A percentile compares a stretch with the other conserved stretches of the same genome.
Evolutionary conservation across 768 basidiomycete species (phyloP).

Genomic region (Lactarius sanguifluus): DNA sequence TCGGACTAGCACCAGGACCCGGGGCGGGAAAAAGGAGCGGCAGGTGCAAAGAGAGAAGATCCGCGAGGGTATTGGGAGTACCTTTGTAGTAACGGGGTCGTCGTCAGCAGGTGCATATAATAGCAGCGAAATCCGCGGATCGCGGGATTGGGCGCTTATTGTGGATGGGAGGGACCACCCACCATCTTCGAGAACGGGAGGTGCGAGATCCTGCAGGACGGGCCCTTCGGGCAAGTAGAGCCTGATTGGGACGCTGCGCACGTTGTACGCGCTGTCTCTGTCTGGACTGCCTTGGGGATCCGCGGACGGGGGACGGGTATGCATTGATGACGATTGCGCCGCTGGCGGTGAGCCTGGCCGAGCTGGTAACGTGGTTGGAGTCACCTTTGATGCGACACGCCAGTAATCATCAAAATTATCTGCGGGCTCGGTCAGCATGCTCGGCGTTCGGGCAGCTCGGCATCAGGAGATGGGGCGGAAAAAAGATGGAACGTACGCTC

Average conservation of each 20-base stretch:
- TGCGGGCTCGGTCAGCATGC: conserved; percentile 36
- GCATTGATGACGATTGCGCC: conserved; percentile 54
- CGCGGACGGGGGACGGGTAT: conserved; percentile 62
- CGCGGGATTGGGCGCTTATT: conserved; percentile 11
- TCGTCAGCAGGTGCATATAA: conserved; percentile 24
- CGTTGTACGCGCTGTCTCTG: conserved; percentile 82
- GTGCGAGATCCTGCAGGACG: conserved; percentile 85
- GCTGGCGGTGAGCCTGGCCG: conserved; percentile 58
- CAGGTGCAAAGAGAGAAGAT: conserved; percentile 68
- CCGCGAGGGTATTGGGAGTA: conserved; percentile 64
- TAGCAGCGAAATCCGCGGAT: conserved; percentile 12
- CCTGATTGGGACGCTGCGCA: conserved; percentile 85
- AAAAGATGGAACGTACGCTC: conserved; percentile 62
- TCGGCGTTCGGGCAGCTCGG: conserved; percentile 2
- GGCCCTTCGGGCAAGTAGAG: conserved; percentile 90
- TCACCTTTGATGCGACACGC: conserved; percentile 90
- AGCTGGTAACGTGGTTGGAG: conserved; percentile 70
- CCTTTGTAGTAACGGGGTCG: conserved; percentile 46
- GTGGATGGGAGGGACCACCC: conserved; percentile 32
- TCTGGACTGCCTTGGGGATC: conserved; percentile 54
- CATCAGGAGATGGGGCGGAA: not conserved
- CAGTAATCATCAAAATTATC: conserved; percentile 97
- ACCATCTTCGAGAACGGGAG: conserved; percentile 80
- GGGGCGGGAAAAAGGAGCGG: conserved; percentile 74
- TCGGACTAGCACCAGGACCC: conserved; percentile 26